Base-by-base conservation (phyloP, 176 grass and related monocot species). In the Cocos nucifera region DNA sequence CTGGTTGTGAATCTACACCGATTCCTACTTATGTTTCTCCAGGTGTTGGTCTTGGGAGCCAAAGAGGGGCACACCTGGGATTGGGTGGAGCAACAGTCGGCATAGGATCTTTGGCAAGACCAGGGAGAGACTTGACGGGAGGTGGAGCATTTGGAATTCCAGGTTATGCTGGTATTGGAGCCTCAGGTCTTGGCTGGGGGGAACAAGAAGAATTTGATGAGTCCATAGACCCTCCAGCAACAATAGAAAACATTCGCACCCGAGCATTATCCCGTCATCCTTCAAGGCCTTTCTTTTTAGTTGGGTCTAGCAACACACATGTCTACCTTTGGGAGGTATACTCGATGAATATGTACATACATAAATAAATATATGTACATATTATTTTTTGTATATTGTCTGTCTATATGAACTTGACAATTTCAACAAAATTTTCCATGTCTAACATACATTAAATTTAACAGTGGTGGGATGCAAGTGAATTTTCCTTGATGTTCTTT, bases 91-190 rank as follows among this genome's bases (percentile, higher is more conserved):
- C 62, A 9, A 78, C 75, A 74, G 74, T 75, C 54, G 75, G 80
- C 57, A 68, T 82, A 60, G 59, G 79, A 62, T 77, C 82, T 26
- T 89, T 83, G 74, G 82, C 79, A 75, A 89, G 75, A 78, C 85
- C 89, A 67, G 79, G 82, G 76, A 89, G 66, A 83, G 90, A 89
- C 58, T 57, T 90, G 62, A 96, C 86, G 18, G 91, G 91, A 54
- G 91, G 91, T 58, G 83, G 91, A 65, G 86, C 86, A 62, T 96
- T 96, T 84, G 91, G 91, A 64, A 82, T 96, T 74, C 91, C 91
- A 80, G 91, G 91, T 71, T 96, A 96, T 65, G 83, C 91, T 79
- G 91, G 86, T 51, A 83, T 77, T 17, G 65, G 79, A 62, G 72
- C 65, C 3, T 57, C 69, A 44, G 69, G 80, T 51, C 49, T 82